These are phyloP conservation scores for Fennellomyces sp. DNA, from an alignment of 371 early-diverging fungal species.

Conservation along the genomic window DNA sequence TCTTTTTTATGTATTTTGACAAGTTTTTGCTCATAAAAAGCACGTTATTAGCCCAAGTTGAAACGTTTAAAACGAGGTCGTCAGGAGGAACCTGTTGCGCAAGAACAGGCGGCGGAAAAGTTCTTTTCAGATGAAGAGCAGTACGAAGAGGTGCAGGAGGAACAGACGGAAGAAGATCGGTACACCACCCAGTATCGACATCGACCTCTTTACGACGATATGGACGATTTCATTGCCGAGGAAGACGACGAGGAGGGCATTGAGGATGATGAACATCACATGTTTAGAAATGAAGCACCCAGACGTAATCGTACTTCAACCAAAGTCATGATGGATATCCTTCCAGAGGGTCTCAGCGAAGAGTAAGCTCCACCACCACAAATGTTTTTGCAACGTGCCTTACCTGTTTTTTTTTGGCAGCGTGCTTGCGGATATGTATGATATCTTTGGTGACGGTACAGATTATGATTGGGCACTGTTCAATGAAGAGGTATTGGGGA, in stretches of 20 bases:
- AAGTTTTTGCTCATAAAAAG: not conserved
- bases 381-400: no score
- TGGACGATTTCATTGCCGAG: conserved; percentile 75
- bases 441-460: conserved; percentile 90
- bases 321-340: conserved; percentile 43
- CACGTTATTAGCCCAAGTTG: conserved; percentile 48
- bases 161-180: conserved; percentile 58
- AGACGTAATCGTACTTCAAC: conserved; percentile 30
- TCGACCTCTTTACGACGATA: conserved; percentile 56
- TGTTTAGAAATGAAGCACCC: conserved; percentile 31
- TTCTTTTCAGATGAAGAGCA: conserved; percentile 69
- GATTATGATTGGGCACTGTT: conserved; percentile 89
- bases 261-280: conserved; percentile 30
- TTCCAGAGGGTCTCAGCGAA: conserved; percentile 48
- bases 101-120: conserved; percentile 38
- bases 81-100: conserved; percentile 37
- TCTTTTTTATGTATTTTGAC: not conserved
- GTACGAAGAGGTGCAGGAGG: conserved; percentile 35
- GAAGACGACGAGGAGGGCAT: conserved; percentile 63
- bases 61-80: conserved; percentile 77
- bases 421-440: conserved; percentile 81
- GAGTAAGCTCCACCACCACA: conserved; percentile 37
- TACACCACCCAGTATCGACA: conserved; percentile 31
- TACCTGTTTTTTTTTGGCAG: no score
- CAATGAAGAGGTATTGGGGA: conserved; percentile 30